phyloP scores from a whole-genome alignment of 768 basidiomycete species.

The Xerocomus potaroensis region DNA sequence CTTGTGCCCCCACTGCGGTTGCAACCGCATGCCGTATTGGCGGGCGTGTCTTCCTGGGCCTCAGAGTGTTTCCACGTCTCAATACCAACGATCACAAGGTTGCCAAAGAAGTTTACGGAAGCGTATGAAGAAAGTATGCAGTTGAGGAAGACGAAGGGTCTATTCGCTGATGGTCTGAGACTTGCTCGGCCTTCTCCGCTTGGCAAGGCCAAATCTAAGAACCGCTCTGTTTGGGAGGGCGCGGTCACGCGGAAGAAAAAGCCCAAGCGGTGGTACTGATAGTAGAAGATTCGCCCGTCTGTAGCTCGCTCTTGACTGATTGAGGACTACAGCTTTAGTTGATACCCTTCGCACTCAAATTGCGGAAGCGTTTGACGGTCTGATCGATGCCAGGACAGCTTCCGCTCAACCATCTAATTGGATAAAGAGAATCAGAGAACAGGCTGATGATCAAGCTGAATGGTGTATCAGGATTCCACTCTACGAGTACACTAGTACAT shows the following conservation, averaged over 20 bases:
- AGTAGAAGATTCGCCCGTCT: background rate
- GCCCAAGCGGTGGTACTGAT: conserved; percentile 18
- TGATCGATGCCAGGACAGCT: no score
- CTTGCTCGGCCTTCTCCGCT: conserved; percentile 13
- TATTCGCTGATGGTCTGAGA: conserved; percentile 20
- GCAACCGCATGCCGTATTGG: conserved; percentile 40
- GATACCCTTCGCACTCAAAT: no score
- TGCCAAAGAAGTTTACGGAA: conserved; percentile 21
- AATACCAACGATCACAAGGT: conserved; percentile 14
- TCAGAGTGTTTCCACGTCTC: conserved; percentile 19
- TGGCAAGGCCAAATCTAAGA: conserved; percentile 20
- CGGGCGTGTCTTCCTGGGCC: conserved; percentile 62
- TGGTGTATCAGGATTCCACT: no score
- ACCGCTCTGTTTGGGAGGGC: conserved; percentile 26
- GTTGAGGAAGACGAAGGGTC: conserved; percentile 14
- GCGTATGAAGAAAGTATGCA: conserved; percentile 15
- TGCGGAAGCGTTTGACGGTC: no score
- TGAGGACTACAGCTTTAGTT: no score
- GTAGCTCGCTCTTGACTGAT: no score
- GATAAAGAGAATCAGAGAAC: no score
- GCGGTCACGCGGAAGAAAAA: conserved; percentile 8
- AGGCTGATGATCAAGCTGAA: no score
- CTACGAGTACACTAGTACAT: no score
- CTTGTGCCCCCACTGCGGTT: conserved; percentile 47
- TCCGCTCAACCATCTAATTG: no score